phyloP scores from a whole-genome alignment of 208 protist species.

The Leishmania lainsoni region DNA sequence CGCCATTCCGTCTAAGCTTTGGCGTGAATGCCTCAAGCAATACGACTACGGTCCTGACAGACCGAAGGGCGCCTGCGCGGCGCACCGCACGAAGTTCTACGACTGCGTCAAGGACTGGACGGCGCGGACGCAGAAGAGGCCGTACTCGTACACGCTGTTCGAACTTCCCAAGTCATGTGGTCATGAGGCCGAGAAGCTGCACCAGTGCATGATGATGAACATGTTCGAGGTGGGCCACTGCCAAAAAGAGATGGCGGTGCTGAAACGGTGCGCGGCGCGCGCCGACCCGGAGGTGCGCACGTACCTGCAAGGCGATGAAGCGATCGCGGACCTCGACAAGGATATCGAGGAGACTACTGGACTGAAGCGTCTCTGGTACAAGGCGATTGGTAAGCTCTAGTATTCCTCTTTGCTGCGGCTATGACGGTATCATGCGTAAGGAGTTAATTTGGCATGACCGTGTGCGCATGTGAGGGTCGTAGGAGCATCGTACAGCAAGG shows the following conservation, averaged over 20 bases:
- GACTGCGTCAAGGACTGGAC: constrained; percentile 82
- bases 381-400: constrained; percentile 84
- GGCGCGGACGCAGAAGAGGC: constrained; percentile 34
- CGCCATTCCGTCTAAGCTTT: constrained; percentile 66
- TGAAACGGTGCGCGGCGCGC: constrained; percentile 76
- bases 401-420: not conserved
- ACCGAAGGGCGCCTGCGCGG: constrained; percentile 70
- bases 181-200: constrained; percentile 75
- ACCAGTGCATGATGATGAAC: constrained; percentile 92
- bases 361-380: constrained; percentile 70
- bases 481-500: not conserved
- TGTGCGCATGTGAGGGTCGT: not conserved
- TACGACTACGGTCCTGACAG: constrained; percentile 86
- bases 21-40: constrained; percentile 86
- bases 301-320: constrained; percentile 61
- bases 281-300: constrained; percentile 53
- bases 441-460: not conserved
- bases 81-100: constrained; percentile 72
- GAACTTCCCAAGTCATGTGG: constrained; percentile 58
- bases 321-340: constrained; percentile 37
- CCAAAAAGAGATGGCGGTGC: constrained; percentile 65
- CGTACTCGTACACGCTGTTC: constrained; percentile 69
- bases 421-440: not conserved
- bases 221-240: constrained; percentile 86
- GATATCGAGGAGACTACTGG: constrained; percentile 66